These are phyloP conservation scores for Metarhizium rileyi DNA, from an alignment of 2,329 filamentous ascomycete species.

Conservation along the genomic window DNA sequence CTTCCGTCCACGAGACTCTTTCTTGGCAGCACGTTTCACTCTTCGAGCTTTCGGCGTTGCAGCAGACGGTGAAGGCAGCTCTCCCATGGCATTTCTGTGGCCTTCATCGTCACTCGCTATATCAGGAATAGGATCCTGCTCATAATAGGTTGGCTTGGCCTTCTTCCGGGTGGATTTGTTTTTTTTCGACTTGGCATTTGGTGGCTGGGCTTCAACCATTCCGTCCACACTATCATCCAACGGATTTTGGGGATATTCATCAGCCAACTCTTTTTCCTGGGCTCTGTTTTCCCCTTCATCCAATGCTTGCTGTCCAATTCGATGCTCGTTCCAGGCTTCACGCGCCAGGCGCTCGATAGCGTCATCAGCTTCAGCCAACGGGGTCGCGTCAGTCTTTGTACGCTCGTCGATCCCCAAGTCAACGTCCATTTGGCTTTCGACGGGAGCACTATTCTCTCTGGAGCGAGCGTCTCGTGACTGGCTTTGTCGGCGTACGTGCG, in stretches of 20 bases:
- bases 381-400: not conserved
- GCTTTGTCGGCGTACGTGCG: constrained; percentile 16
- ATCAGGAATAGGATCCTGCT: constrained; percentile 18
- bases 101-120: constrained; percentile 11
- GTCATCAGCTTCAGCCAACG: constrained; percentile 8
- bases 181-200: constrained; percentile 13
- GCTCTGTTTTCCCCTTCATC: constrained; percentile 7
- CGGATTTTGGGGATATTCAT: constrained; percentile 5
- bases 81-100: constrained; percentile 10
- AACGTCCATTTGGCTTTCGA: constrained; percentile 15
- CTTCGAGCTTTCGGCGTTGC: constrained; percentile 21
- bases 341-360: constrained; percentile 22
- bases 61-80: constrained; percentile 24
- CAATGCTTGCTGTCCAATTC: constrained; percentile 17
- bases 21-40: constrained; percentile 20
- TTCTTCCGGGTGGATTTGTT: constrained; percentile 33
- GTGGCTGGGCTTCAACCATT: constrained; percentile 5
- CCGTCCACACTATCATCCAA: not conserved
- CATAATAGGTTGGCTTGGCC: constrained; percentile 37
- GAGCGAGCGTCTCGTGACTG: constrained; percentile 18
- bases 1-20: constrained; percentile 11
- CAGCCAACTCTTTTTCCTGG: constrained; percentile 2
- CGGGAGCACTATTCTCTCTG: constrained; percentile 16
- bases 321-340: constrained; percentile 25
- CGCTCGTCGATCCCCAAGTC: constrained; percentile 9